These are phyloP conservation scores for Paramecium tetraurelia DNA, from an alignment of 73 alveolate genomes.

Conservation along the genomic window DNA sequence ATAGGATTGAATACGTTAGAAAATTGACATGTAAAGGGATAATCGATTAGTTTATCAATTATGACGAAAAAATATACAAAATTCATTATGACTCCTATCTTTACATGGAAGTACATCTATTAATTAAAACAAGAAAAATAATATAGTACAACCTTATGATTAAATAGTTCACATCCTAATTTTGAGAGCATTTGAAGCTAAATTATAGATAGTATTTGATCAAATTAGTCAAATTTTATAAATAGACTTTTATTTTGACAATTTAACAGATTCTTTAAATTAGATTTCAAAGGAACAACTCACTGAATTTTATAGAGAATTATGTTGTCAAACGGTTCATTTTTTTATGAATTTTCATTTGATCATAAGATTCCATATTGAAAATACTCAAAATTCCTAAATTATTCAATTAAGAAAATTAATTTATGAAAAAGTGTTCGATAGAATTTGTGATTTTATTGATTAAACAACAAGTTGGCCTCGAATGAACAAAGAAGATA, in stretches of 20 bases:
- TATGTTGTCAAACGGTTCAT: neutral
- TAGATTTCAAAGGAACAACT: neutral
- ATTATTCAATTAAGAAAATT: neutral
- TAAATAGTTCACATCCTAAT: neutral
- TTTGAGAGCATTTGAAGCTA: neutral
- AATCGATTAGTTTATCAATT: neutral
- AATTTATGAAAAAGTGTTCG: neutral
- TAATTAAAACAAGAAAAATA: neutral
- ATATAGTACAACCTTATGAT: neutral
- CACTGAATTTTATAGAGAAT: slow-evolving; percentile 37
- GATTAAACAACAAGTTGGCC: neutral
- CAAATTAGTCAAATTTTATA: neutral
- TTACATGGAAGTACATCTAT: neutral
- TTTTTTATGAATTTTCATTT: slow-evolving; percentile 11
- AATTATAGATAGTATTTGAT: neutral
- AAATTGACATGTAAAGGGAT: slow-evolving; percentile 14
- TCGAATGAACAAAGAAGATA: slow-evolving; percentile 18
- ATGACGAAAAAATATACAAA: neutral
- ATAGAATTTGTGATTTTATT: neutral
- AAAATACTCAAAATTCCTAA: neutral
- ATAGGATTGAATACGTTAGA: neutral
- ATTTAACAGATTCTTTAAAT: neutral
- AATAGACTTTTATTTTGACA: slow-evolving; percentile 7
- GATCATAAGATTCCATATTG: neutral
- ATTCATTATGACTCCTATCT: neutral